Evolutionary conservation across 345 rosid species (phyloP), one percentile per base, ranked within the genome.

Genomic region (Boechera retrofracta): DNA sequence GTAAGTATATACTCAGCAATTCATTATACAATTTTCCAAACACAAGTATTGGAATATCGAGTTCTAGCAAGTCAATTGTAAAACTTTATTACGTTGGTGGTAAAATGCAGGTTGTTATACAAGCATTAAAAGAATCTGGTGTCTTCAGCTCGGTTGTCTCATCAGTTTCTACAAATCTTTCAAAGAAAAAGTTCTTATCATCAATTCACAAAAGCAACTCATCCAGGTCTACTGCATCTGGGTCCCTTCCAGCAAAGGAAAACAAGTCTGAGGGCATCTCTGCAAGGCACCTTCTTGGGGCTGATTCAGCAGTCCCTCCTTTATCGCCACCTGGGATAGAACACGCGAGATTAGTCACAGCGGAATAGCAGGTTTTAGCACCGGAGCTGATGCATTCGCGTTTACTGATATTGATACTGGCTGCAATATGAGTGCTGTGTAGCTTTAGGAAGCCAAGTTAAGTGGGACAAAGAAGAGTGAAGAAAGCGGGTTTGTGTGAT

Each of bases 81-180:
- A 10, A 16, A 8, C 15, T 38, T 26, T 48, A 29, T 6, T 45
- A 77, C 35, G 5, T 52, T 53, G 59, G 59, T 67, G 15, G 54
- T 8, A 28, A 35, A 66, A 70, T 21, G 13, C 89, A 94, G 98
- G 91, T 82, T 49, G 83, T 92, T 49, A 80, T 94, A 56, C 96
- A 89, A 85, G 97, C 90, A 42, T 85, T 94, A 38, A 77, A 90
- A 77, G 98, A 92, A 71, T 85, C 98, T 21, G 98, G 97, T 21
- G 84, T 90, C 41, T 92, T 94, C 83, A 88, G 84, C 87, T 83
- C 89, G 11, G 79, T 88, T 28, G 84, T 94, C 48, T 85, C 86
- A 72, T 83, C 88, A 31, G 89, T 89, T 45, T 83, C 85, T 29
- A 61, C 84, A 28, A 85, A 85, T 69, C 81, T 86, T 51, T 83